phyloP scores from a whole-genome alignment of 164 flowering plant genomes.

The Cinnamomum micranthum region DNA sequence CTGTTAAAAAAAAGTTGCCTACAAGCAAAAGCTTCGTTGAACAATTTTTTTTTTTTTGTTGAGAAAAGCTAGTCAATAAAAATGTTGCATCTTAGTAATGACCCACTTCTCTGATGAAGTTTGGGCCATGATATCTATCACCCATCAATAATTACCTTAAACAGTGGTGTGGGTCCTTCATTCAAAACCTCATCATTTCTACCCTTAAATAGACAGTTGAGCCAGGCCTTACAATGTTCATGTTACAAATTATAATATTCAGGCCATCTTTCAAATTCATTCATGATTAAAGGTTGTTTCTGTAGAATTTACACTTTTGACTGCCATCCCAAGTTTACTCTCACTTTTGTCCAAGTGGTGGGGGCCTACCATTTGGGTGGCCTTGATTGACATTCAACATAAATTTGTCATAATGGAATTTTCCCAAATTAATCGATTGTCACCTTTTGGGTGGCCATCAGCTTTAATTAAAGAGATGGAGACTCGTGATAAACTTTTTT shows the following conservation, averaged over 20 bases:
- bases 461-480: too few species aligned
- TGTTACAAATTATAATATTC: neutral
- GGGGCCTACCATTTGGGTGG: neutral
- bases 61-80: too few species aligned
- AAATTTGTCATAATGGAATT: too few species aligned
- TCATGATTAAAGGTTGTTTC: neutral
- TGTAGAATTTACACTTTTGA: neutral
- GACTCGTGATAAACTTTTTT: too few species aligned
- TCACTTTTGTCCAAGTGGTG: neutral
- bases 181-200: neutral
- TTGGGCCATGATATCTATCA: neutral
- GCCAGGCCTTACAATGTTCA: neutral
- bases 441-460: too few species aligned
- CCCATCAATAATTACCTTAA: neutral
- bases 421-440: too few species aligned
- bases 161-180: neutral
- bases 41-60: too few species aligned
- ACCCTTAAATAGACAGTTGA: neutral
- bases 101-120: neutral
- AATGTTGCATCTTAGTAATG: too few species aligned
- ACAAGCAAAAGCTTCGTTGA: too few species aligned
- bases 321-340: neutral
- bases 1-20: too few species aligned
- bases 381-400: neutral
- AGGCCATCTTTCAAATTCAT: neutral